Percentiles rank a stretch among this genome's conserved stretches.
Conservation (phyloP, 176 grass and related monocot species). For the Ensete ventricosum region DNA sequence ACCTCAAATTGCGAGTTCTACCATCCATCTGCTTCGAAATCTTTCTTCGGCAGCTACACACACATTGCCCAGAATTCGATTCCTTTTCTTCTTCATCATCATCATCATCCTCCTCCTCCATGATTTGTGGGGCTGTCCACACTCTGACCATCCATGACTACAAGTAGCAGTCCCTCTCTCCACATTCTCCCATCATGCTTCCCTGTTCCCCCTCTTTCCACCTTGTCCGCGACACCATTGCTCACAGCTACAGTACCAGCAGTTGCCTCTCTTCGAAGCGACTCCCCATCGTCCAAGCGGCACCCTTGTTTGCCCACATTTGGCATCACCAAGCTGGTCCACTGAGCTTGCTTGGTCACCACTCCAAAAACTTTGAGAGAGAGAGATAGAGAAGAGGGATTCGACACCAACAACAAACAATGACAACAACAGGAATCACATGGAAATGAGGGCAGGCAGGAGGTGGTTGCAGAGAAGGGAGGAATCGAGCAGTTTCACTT, state of each 20-base stretch:
- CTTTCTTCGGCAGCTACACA: too few relatives aligned
- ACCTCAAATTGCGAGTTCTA: too few relatives aligned
- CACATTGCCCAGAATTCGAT: too few relatives aligned
- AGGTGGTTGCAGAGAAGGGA: too few relatives aligned
- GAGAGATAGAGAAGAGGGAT: neutral
- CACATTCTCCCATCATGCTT: neutral
- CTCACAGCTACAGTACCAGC: neutral
- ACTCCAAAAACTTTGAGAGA: neutral
- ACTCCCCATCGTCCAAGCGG: constrained; percentile 6
- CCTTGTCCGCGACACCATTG: neutral
- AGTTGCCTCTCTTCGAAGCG: constrained; percentile 12
- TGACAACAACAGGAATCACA: too few relatives aligned
- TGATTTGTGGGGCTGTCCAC: neutral
- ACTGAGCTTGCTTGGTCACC: neutral
- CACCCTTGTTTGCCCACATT: neutral
- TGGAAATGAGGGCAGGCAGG: too few relatives aligned
- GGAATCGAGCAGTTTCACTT: too few relatives aligned
- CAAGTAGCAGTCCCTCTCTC: neutral
- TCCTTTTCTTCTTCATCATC: too few relatives aligned
- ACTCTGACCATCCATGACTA: neutral
- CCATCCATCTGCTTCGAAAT: too few relatives aligned
- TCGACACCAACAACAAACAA: too few relatives aligned
- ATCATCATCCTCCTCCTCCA: too few relatives aligned
- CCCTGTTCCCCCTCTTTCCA: neutral
- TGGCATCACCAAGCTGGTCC: neutral